Evolutionary conservation across 2,329 filamentous ascomycete genomes (phyloP).

Genomic region (Colletotrichum lini): DNA sequence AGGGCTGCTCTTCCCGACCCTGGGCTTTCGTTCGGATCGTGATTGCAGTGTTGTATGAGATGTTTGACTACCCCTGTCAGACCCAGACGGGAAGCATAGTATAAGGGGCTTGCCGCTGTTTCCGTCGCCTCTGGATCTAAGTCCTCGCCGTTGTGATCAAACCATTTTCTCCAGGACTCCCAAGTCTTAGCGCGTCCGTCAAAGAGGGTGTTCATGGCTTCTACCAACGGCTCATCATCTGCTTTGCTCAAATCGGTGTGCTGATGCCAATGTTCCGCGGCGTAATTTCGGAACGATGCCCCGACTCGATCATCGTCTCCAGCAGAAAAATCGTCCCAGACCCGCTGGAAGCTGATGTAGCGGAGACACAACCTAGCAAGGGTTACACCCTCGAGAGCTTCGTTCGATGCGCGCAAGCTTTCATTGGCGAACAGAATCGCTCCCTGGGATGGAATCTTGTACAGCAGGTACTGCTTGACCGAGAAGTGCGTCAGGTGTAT

Average conservation of each 20-base stretch:
- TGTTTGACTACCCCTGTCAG: not conserved
- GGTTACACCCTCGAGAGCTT: not conserved
- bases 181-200: not conserved
- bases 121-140: too few species aligned
- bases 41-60: not conserved
- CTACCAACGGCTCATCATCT: not conserved
- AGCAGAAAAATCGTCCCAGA: not conserved
- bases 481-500: constrained; percentile 46
- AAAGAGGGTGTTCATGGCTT: not conserved
- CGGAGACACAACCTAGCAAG: constrained; percentile 21
- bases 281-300: constrained; percentile 29
- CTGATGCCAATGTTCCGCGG: constrained; percentile 16
- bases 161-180: not conserved
- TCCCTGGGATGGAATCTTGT: constrained; percentile 13
- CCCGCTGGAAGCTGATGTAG: constrained; percentile 1
- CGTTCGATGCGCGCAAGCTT: not conserved
- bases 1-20: not conserved
- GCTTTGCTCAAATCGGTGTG: not conserved
- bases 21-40: not conserved
- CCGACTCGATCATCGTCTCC: not conserved
- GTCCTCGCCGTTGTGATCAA: not conserved
- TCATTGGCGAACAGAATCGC: not conserved
- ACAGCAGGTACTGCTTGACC: constrained; percentile 43
- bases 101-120: not conserved
- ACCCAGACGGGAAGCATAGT: constrained; percentile 4